Evolutionary conservation across 2,329 filamentous ascomycete species (phyloP).

Genomic region (Taxawa tesnikishii): DNA sequence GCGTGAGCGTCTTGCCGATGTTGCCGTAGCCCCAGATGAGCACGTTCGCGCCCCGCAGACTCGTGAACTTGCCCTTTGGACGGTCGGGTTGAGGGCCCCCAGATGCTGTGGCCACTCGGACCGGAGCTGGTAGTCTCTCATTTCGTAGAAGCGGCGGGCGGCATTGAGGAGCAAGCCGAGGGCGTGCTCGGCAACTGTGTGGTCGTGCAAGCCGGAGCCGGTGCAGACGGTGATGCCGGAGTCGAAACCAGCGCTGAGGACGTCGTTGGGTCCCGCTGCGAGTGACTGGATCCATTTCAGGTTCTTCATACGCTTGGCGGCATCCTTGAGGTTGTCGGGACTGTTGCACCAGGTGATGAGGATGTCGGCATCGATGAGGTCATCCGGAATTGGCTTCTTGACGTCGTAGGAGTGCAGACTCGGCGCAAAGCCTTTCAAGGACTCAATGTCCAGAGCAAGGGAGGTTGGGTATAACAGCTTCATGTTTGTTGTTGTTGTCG

Average conservation of each 20-base stretch:
- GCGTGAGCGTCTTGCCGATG: constrained; percentile 49
- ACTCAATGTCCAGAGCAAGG: constrained; percentile 41
- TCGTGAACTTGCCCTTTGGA: constrained; percentile 44
- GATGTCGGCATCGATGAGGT: constrained; percentile 46
- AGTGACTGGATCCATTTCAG: constrained; percentile 56
- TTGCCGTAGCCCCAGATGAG: constrained; percentile 56
- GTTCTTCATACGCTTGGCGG: constrained; percentile 41
- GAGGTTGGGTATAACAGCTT: constrained; percentile 58
- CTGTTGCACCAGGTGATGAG: constrained; percentile 53
- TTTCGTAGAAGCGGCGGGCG: constrained; percentile 47
- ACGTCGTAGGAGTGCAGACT: constrained; percentile 49
- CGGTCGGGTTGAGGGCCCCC: constrained; percentile 47
- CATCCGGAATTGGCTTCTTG: constrained; percentile 41
- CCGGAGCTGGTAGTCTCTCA: constrained; percentile 49
- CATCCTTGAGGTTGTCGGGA: constrained; percentile 45
- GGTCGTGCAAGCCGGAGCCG: constrained; percentile 51
- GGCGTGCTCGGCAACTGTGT: constrained; percentile 53
- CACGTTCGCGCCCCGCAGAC: constrained; percentile 45
- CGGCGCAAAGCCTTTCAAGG: constrained; percentile 47
- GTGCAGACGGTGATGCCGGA: constrained; percentile 43
- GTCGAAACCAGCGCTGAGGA: constrained; percentile 50
- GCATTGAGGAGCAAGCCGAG: constrained; percentile 45
- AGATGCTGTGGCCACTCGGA: constrained; percentile 49
- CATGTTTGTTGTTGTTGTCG: constrained; percentile 37
- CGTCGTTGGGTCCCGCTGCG: constrained; percentile 54